Percentiles rank a stretch among this genome's conserved stretches.
These are phyloP conservation scores for Conoideocrella luteorostrata DNA, from an alignment of 2,329 filamentous ascomycete species.

Conservation along the genomic window DNA sequence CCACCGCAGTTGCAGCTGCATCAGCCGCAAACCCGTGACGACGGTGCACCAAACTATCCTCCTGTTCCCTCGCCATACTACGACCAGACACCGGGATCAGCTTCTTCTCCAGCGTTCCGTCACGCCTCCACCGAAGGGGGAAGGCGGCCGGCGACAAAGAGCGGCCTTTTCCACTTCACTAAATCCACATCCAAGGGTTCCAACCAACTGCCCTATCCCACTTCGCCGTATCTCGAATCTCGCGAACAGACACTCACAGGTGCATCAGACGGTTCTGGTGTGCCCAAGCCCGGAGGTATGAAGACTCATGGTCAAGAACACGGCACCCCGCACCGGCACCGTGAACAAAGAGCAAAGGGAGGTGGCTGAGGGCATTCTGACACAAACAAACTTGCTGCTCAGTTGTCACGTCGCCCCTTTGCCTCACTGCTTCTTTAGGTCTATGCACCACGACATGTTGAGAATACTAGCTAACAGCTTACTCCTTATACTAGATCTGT, in stretches of 20 bases:
- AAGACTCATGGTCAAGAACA: background rate
- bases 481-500: conserved; percentile 15
- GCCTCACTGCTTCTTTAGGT: background rate
- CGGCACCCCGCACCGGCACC: background rate
- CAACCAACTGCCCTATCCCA: conserved; percentile 23
- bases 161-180: conserved; percentile 46
- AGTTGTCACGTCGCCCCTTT: background rate
- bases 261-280: conserved; percentile 25
- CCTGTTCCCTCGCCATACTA: conserved; percentile 17
- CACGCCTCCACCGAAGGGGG: conserved; percentile 1
- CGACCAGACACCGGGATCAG: conserved; percentile 5
- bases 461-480: background rate
- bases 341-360: conserved; percentile 3
- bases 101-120: conserved; percentile 11
- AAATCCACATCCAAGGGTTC: conserved; percentile 37
- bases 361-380: background rate
- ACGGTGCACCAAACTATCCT: conserved; percentile 15
- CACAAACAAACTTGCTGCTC: background rate
- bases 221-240: conserved; percentile 27
- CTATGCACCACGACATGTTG: too few species aligned
- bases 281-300: conserved; percentile 28
- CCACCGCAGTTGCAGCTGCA: conserved; percentile 14
- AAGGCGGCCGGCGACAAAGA: conserved; percentile 33
- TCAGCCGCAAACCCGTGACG: conserved; percentile 17
- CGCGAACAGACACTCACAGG: conserved; percentile 33